phyloP scores from a whole-genome alignment of 805 yeast genomes.

The Ascoidea tarda region DNA sequence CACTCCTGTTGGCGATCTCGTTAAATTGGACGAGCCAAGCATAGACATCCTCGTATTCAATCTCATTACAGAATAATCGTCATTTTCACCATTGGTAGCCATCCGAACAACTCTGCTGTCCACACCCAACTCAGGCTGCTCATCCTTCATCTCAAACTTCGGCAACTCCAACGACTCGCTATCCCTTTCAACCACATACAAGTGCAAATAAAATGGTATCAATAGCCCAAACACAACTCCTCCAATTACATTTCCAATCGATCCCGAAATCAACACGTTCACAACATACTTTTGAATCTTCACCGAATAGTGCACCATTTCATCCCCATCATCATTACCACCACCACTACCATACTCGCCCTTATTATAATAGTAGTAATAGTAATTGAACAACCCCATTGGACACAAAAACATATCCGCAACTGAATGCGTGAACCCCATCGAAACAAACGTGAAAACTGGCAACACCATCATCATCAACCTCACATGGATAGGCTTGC shows the following conservation, averaged over 20 bases:
- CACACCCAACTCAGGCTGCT: conserved; percentile 63
- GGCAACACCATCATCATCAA: conserved; percentile 50
- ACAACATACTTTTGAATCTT: conserved; percentile 55
- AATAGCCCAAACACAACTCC: conserved; percentile 52
- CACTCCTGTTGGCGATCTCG: conserved; percentile 53
- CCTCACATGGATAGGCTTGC: conserved; percentile 69
- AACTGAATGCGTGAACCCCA: conserved; percentile 70
- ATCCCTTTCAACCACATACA: conserved; percentile 61
- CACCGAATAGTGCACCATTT: conserved; percentile 18
- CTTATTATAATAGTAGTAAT: too few relatives aligned
- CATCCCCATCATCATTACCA: too few relatives aligned
- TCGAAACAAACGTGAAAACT: conserved; percentile 60
- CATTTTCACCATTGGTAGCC: not conserved
- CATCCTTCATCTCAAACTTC: conserved; percentile 56
- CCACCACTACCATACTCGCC: conserved; percentile 28
- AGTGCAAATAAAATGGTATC: conserved; percentile 61
- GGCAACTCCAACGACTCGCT: conserved; percentile 49
- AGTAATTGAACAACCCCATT: conserved; percentile 44
- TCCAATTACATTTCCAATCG: conserved; percentile 70
- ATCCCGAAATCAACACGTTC: conserved; percentile 59
- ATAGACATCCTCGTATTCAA: not conserved
- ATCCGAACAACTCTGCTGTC: conserved; percentile 68
- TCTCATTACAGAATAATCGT: not conserved
- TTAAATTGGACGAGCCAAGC: not conserved
- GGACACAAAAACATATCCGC: conserved; percentile 69